Conservation (phyloP, 805 yeast species). For the Jamesozyma lodderae region DNA sequence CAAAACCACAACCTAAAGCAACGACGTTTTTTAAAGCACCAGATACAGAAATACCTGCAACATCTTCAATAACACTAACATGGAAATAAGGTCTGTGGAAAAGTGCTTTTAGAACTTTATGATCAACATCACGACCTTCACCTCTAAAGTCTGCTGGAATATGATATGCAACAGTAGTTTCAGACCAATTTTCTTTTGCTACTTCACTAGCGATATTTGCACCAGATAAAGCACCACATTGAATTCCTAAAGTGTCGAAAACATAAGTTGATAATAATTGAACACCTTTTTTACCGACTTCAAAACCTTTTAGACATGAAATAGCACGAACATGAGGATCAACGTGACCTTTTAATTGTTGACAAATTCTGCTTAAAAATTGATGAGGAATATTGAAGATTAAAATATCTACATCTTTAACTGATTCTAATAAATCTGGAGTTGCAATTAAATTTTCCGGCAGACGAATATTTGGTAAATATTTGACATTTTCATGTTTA, state of each 20-base stretch:
- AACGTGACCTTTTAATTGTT: constrained; percentile 70
- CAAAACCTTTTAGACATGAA: constrained; percentile 92
- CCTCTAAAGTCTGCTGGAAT: constrained; percentile 52
- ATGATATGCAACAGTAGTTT: constrained; percentile 91
- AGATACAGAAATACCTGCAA: constrained; percentile 91
- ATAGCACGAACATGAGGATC: constrained; percentile 71
- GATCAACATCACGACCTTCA: constrained; percentile 48
- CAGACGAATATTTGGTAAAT: constrained; percentile 75
- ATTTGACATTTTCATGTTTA: constrained; percentile 88
- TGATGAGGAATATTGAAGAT: constrained; percentile 97
- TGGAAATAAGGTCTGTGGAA: constrained; percentile 99
- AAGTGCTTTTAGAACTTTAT: constrained; percentile 58
- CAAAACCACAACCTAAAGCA: constrained; percentile 95
- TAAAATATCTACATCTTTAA: constrained; percentile 71
- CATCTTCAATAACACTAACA: constrained; percentile 84
- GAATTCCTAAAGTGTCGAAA: constrained; percentile 69
- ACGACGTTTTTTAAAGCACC: constrained; percentile 96
- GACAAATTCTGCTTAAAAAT: constrained; percentile 70
- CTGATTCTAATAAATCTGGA: constrained; percentile 73
- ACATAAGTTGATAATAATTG: constrained; percentile 72
- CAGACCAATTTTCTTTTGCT: constrained; percentile 92
- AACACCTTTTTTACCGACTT: constrained; percentile 78
- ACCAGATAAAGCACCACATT: constrained; percentile 95
- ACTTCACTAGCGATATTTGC: constrained; percentile 97
- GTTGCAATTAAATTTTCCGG: constrained; percentile 81